A percentile compares a stretch with the other conserved stretches of the same genome.
These are phyloP conservation scores for Cryptosporidium tyzzeri DNA, from an alignment of 169 alveolate species.

Conservation along the genomic window DNA sequence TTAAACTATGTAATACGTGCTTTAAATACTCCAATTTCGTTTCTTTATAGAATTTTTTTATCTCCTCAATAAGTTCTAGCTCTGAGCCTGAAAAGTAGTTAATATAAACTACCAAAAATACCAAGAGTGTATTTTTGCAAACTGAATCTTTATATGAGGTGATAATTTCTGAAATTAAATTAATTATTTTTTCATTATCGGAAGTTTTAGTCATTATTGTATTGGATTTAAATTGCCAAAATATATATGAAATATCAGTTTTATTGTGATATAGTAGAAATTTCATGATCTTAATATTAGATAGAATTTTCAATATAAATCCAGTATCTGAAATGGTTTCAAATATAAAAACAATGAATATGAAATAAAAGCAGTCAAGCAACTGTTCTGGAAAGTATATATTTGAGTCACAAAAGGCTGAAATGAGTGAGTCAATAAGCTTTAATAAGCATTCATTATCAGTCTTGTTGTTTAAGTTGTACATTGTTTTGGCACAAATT, in stretches of 20 bases:
- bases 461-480: background rate
- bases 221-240: background rate
- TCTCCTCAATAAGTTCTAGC: background rate
- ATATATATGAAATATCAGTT: background rate
- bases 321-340: background rate
- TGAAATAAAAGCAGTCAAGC: constrained; percentile 35
- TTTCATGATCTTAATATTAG: constrained; percentile 28
- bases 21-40: background rate
- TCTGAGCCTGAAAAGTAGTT: constrained; percentile 5
- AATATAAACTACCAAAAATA: background rate
- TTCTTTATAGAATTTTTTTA: background rate
- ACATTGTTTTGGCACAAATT: background rate
- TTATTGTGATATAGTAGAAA: background rate
- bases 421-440: constrained; percentile 22
- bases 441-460: constrained; percentile 22
- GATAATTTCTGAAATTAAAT: background rate
- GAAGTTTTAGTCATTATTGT: background rate
- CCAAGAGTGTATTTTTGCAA: background rate
- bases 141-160: background rate
- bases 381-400: background rate
- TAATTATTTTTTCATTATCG: background rate
- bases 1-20: background rate
- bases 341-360: background rate
- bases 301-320: background rate
- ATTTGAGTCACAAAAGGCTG: constrained; percentile 41